Conservation (phyloP, 2,329 filamentous ascomycete species). For the Aspergillus tamarii region DNA sequence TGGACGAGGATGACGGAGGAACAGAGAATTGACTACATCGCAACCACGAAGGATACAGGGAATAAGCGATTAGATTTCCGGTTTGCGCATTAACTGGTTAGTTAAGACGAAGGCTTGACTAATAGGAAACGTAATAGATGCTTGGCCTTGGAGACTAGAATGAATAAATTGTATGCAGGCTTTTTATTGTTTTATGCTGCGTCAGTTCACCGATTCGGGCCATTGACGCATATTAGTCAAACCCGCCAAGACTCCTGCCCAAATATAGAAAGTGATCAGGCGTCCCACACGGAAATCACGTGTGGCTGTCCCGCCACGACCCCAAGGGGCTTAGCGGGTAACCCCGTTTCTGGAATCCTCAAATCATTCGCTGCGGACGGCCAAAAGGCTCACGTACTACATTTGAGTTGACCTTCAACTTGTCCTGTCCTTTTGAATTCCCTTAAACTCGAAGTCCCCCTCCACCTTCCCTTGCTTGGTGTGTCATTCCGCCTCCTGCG, state of each 20-base stretch:
- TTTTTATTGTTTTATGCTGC: not conserved
- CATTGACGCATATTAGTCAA: conserved; percentile 4
- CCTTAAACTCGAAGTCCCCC: not conserved
- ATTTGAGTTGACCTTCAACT: not conserved
- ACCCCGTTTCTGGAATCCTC: not conserved
- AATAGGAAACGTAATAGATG: conserved; percentile 4
- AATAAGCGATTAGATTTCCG: conserved; percentile 41
- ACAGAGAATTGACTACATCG: conserved; percentile 33
- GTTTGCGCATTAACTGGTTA: conserved; percentile 32
- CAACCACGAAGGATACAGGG: conserved; percentile 36
- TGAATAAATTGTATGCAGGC: not conserved
- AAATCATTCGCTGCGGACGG: conserved; percentile 5
- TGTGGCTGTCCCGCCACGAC: not conserved
- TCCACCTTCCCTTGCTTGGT: not conserved
- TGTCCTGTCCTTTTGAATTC: conserved; percentile 3
- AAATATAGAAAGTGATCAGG: conserved; percentile 6
- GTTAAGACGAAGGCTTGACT: not conserved
- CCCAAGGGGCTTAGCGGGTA: not conserved
- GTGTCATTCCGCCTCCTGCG: conserved; percentile 1
- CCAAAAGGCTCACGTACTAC: not conserved
- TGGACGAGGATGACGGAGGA: conserved; percentile 37
- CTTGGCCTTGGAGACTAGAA: not conserved
- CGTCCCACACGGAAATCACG: not conserved
- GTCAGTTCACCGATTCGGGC: not conserved
- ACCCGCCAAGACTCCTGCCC: not conserved